Base-by-base conservation (phyloP, 1,284 basidiomycete species). In the Fomitopsis betulina region DNA sequence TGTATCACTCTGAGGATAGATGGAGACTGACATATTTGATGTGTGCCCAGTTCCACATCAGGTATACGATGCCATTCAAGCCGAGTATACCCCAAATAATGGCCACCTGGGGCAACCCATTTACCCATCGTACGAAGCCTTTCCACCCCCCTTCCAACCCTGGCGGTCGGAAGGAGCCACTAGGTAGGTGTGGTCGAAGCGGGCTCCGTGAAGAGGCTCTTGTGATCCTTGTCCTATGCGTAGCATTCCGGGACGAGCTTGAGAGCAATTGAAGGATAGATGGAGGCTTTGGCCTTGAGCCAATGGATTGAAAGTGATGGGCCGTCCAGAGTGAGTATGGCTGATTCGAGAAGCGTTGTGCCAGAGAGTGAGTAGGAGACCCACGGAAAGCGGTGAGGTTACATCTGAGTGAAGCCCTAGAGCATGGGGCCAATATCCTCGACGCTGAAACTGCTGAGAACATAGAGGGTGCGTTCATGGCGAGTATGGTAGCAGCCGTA, bases 31-130 rank as follows among this genome's bases (percentile, higher is more conserved):
- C 80, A 15, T 70, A 70, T 56, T 69, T 69, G 38, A 68, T 62
- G 39, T 55, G 65, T 27, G 79, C 77, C 13, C 72, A 66, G 15
- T 75, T 65, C 80, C 80, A 82, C 1, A 69, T 62, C 17, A 72
- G 60, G 60, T 74, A 82, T n/a, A 79, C 74, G 5, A 70, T 67
- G 10, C 73, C 76, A 49, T 83, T 83, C 63, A 77, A 58, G 19
- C 68, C 79, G 6, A 83, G 70, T 55, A 83, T 74, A 2, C 75
- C 71, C 65, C 72, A 82, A 53, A 83, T 67, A 56, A 83, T 67
- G 63, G 64, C 58, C 7, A 67, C 64, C 40, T 64, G 58, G 27
- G 79, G 76, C 2, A 81, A 61, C 0, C 65, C 61, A 60, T 81
- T 70, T 58, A 82, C 47, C 43, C 61, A 56, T 33, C 61, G 61